These are phyloP conservation scores for Tricholoma saponaceum DNA, from an alignment of 768 basidiomycete genomes.

Conservation along the genomic window DNA sequence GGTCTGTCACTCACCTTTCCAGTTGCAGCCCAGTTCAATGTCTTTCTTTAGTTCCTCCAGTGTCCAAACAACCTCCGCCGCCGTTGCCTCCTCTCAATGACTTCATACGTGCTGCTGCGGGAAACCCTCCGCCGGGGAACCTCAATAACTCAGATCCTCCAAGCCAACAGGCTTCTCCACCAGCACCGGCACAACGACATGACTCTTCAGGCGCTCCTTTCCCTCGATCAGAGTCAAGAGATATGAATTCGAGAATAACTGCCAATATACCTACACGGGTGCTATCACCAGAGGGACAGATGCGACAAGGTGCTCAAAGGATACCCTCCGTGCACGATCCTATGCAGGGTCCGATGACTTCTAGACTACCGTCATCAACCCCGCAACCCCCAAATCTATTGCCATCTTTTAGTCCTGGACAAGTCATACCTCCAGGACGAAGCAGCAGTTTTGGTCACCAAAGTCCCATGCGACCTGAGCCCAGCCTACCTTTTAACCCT, in stretches of 20 bases:
- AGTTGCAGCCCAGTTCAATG: conserved; percentile 2
- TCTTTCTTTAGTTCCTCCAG: conserved; percentile 42
- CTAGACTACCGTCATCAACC: conserved; percentile 18
- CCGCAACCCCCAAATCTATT: conserved; percentile 28
- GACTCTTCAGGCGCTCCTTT: conserved; percentile 1
- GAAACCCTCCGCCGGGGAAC: not conserved
- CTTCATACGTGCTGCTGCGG: conserved; percentile 17
- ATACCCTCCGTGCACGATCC: conserved; percentile 21
- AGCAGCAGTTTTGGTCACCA: conserved; percentile 9
- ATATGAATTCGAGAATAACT: conserved; percentile 10
- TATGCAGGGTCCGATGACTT: conserved; percentile 14
- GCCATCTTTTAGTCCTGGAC: conserved; percentile 20
- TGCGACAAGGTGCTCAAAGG: conserved; percentile 23
- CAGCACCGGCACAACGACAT: conserved; percentile 3
- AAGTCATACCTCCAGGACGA: conserved; percentile 1
- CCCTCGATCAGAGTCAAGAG: conserved; percentile 11
- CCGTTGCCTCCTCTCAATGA: conserved; percentile 52
- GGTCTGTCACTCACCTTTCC: conserved; percentile 45
- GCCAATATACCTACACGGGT: conserved; percentile 18
- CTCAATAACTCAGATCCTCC: conserved; percentile 8
- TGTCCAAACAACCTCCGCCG: conserved; percentile 62
- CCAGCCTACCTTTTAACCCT: conserved; percentile 7
- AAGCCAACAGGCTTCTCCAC: conserved; percentile 3
- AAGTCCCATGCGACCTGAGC: conserved; percentile 8
- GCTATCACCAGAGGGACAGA: conserved; percentile 24